Evolutionary conservation across 2,329 filamentous ascomycete species (phyloP), one percentile per base, ranked within the genome.

Genomic region (Cladophialophora bantiana): DNA sequence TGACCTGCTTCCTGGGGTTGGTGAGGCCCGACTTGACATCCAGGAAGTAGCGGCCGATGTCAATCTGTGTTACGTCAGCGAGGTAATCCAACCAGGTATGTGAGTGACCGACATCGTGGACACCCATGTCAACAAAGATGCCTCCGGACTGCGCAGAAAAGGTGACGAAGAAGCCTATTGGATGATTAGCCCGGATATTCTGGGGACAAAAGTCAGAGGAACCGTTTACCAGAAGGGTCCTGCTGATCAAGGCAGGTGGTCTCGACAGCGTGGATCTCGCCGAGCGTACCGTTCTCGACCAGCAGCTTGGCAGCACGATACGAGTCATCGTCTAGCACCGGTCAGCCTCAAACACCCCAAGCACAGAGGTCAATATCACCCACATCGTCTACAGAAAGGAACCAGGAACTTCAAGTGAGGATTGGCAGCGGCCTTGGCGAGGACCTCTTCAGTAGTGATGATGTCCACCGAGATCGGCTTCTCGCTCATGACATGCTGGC

Each of bases 71-170:
- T 26, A 15, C 1, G 58, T 60, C 32, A 60, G 58, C 18, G 31
- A 52, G n/a, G 56, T 18, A 38, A 31, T 31, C 3, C 9, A 26
- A 13, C 32, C 13, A 57, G 54, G 32, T 4, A 34, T 32, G 20
- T 31, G 54, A 42, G 18, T 1, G 36, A 48, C 57, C 9, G 35
- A 62, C 60, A 18, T 73, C 72, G 61, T 77, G 75, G 48, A 77
- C 71, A 35, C 75, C 75, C 62, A 77, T 74, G 64, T 77, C 75
- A 55, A 77, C 67, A 68, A 77, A 77, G 57, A 77, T 76, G 7
- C 75, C 75, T 13, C 75, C 75, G 9, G 75, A 77, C 59, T 73
- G 73, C 58, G 70, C 75, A 10, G 75, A 76, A 57, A 77, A 77
- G 32, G 73, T 61, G n/a, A 77, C 74, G 40, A 77, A 77, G 54